phyloP scores from a whole-genome alignment of 768 basidiomycete genomes.

The Hebeloma cylindrosporum region DNA sequence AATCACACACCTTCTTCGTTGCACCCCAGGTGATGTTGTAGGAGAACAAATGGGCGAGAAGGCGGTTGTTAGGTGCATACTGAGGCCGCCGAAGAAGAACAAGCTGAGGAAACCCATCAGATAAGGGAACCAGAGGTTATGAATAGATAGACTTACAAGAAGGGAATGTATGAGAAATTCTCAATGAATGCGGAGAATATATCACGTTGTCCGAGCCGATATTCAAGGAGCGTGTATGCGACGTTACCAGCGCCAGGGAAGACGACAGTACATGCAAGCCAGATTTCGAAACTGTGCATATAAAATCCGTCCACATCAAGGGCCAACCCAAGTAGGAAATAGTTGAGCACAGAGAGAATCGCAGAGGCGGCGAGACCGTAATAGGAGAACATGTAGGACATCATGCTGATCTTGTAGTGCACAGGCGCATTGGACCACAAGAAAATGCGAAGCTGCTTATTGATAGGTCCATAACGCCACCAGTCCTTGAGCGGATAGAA shows the following conservation, averaged over 20 bases:
- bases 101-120: conserved; percentile 41
- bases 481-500: conserved; percentile 83
- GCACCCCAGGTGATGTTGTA: conserved; percentile 80
- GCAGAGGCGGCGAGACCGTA: conserved; percentile 67
- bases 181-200: conserved; percentile 52
- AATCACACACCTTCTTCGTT: conserved; percentile 55
- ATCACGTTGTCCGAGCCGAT: conserved; percentile 60
- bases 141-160: conserved; percentile 56
- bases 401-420: conserved; percentile 82
- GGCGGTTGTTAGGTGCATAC: conserved; percentile 66
- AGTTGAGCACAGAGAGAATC: conserved; percentile 65
- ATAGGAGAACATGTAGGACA: conserved; percentile 67
- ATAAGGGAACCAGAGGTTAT: background rate
- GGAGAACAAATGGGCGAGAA: conserved; percentile 71
- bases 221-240: conserved; percentile 67
- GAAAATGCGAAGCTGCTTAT: conserved; percentile 73
- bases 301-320: conserved; percentile 69
- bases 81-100: conserved; percentile 78
- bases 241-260: conserved; percentile 70
- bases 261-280: conserved; percentile 70
- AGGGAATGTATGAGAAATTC: conserved; percentile 65
- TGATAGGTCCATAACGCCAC: conserved; percentile 82
- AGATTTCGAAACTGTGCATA: conserved; percentile 71
- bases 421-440: conserved; percentile 75
- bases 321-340: conserved; percentile 63